Conservation (phyloP, 2,329 filamentous ascomycete species). For the Macrophomina tecta region DNA sequence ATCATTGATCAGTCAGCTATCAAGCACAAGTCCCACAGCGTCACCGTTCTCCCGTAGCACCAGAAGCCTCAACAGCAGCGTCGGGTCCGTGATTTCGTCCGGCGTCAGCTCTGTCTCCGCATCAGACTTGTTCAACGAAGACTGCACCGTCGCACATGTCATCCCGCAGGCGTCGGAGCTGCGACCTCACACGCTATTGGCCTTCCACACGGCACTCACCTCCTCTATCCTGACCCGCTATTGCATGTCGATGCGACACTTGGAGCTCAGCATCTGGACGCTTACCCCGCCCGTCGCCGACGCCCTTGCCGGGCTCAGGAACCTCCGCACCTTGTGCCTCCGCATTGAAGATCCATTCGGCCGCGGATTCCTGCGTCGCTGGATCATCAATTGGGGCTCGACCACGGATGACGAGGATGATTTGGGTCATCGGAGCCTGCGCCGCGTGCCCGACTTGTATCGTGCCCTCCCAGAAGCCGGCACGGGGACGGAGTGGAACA, state of each 20-base stretch:
- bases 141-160: slow-evolving; percentile 25
- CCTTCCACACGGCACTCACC: slow-evolving; percentile 40
- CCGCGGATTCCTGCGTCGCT: slow-evolving; percentile 30
- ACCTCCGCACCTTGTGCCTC: slow-evolving; percentile 36
- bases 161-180: slow-evolving; percentile 25
- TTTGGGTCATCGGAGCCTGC: background rate
- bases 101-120: background rate
- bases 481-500: slow-evolving; percentile 25
- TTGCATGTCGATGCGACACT: slow-evolving; percentile 33
- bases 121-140: slow-evolving; percentile 17
- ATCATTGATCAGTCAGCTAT: slow-evolving; percentile 74
- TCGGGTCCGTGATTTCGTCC: background rate
- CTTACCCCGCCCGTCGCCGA: slow-evolving; percentile 36
- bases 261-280: slow-evolving; percentile 41
- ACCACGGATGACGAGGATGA: slow-evolving; percentile 3
- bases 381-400: slow-evolving; percentile 26
- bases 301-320: slow-evolving; percentile 33
- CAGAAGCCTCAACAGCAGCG: slow-evolving; percentile 24
- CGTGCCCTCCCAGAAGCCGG: slow-evolving; percentile 32
- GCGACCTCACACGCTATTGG: slow-evolving; percentile 23
- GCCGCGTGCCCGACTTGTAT: slow-evolving; percentile 30
- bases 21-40: slow-evolving; percentile 26
- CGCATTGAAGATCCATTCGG: slow-evolving; percentile 35
- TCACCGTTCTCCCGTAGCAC: slow-evolving; percentile 25
- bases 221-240: slow-evolving; percentile 38